Conservation (phyloP, 106 monocot species). For the Cymbidium sinense region DNA sequence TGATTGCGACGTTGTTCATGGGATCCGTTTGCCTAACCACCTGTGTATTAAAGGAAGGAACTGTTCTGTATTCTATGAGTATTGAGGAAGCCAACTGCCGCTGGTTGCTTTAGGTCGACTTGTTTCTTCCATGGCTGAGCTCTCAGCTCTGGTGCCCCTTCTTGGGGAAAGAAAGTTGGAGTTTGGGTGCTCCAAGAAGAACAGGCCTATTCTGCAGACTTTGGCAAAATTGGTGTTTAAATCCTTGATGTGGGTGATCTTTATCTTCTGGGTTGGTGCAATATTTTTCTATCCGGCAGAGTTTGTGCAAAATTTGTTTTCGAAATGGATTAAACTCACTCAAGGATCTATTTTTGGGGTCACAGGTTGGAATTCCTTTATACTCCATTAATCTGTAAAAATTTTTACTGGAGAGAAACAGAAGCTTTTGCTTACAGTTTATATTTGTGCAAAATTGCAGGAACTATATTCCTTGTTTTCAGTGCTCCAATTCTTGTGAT, state of each 20-base stretch:
- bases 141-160: slow-evolving; percentile 26
- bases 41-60: background rate
- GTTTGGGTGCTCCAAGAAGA: slow-evolving; percentile 12
- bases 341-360: slow-evolving; percentile 34
- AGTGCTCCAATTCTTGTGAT: slow-evolving; percentile 59
- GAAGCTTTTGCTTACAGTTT: background rate
- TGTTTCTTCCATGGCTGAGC: slow-evolving; percentile 22
- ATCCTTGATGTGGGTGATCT: slow-evolving; percentile 54
- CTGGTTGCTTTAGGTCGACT: background rate
- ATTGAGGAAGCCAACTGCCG: background rate
- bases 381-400: background rate
- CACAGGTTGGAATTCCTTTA: slow-evolving; percentile 27
- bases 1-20: background rate
- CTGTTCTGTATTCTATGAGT: background rate
- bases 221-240: slow-evolving; percentile 36
- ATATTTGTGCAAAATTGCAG: slow-evolving; percentile 27
- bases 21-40: background rate
- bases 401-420: background rate
- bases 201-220: slow-evolving; percentile 1
- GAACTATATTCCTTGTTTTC: slow-evolving; percentile 53
- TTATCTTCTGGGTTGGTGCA: slow-evolving; percentile 39
- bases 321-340: slow-evolving; percentile 7
- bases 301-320: slow-evolving; percentile 1
- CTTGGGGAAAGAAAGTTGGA: slow-evolving; percentile 13
- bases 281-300: slow-evolving; percentile 41